phyloP scores from a whole-genome alignment of 2,329 filamentous ascomycete genomes.

The Aureobasidium sp. region DNA sequence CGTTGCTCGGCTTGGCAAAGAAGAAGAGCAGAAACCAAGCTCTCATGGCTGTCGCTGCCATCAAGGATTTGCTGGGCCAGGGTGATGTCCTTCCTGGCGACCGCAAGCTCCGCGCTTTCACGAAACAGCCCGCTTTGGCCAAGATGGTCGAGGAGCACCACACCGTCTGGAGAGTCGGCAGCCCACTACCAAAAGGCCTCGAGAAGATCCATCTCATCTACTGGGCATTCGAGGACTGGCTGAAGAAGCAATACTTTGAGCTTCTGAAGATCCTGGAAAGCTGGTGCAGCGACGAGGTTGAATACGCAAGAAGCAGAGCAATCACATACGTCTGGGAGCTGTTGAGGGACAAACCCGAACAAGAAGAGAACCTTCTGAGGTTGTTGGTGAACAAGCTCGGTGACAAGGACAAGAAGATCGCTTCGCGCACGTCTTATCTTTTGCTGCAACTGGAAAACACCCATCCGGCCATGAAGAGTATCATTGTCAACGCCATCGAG shows the following conservation, averaged over 20 bases:
- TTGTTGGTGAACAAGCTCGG: conserved; percentile 94
- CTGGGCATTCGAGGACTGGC: conserved; percentile 92
- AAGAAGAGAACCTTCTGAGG: conserved; percentile 87
- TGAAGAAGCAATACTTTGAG: conserved; percentile 91
- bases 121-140: conserved; percentile 69
- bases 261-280: conserved; percentile 83
- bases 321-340: conserved; percentile 89
- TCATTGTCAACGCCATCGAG: conserved; percentile 79
- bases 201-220: conserved; percentile 71
- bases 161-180: conserved; percentile 59
- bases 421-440: conserved; percentile 86
- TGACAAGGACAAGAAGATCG: conserved; percentile 90
- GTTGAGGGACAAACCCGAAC: conserved; percentile 91
- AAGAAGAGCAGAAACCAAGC: conserved; percentile 93
- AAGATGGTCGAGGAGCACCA: conserved; percentile 59
- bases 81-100: conserved; percentile 78
- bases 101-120: conserved; percentile 73
- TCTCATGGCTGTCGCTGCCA: conserved; percentile 80
- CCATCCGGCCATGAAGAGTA: conserved; percentile 88
- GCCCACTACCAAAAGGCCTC: conserved; percentile 65
- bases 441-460: conserved; percentile 83
- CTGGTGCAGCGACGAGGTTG: conserved; percentile 93
- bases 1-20: conserved; percentile 70
- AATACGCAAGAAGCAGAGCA: conserved; percentile 81
- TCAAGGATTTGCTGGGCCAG: conserved; percentile 90